Conservation (phyloP, 768 basidiomycete species). For the Imleria badia region DNA sequence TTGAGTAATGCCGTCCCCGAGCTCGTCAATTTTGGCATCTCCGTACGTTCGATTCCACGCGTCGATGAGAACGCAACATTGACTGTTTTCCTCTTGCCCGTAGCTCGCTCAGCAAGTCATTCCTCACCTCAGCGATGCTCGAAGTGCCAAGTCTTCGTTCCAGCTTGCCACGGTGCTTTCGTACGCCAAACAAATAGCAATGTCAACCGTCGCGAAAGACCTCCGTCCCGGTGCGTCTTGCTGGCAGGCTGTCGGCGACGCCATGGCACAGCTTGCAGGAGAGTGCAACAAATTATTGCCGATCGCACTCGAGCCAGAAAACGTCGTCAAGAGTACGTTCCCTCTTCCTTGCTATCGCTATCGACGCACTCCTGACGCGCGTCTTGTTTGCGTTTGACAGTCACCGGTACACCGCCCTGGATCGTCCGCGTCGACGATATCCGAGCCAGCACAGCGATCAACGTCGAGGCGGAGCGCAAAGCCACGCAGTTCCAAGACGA, state of each 20-base stretch:
- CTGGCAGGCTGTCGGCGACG: constrained; percentile 77
- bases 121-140: constrained; percentile 80
- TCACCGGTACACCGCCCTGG: constrained; percentile 83
- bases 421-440: constrained; percentile 77
- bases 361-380: not conserved
- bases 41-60: constrained; percentile 45
- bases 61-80: not conserved
- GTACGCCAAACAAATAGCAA: constrained; percentile 73
- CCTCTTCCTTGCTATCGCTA: not conserved
- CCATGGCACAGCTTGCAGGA: constrained; percentile 65
- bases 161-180: constrained; percentile 67
- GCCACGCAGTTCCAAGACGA: constrained; percentile 86
- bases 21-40: constrained; percentile 88
- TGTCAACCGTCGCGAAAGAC: constrained; percentile 66
- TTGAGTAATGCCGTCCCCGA: constrained; percentile 74
- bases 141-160: constrained; percentile 75
- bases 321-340: constrained; percentile 71
- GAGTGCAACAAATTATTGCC: constrained; percentile 74
- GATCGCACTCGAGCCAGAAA: constrained; percentile 69
- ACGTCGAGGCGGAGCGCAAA: constrained; percentile 90
- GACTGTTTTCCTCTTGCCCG: not conserved
- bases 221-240: constrained; percentile 62
- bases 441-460: constrained; percentile 78
- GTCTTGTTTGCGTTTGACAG: constrained; percentile 37
- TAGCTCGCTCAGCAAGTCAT: constrained; percentile 90